Percentiles rank a stretch among this genome's conserved stretches.
Conservation (phyloP, 2,329 filamentous ascomycete species). For the Colletotrichum sublineola region DNA sequence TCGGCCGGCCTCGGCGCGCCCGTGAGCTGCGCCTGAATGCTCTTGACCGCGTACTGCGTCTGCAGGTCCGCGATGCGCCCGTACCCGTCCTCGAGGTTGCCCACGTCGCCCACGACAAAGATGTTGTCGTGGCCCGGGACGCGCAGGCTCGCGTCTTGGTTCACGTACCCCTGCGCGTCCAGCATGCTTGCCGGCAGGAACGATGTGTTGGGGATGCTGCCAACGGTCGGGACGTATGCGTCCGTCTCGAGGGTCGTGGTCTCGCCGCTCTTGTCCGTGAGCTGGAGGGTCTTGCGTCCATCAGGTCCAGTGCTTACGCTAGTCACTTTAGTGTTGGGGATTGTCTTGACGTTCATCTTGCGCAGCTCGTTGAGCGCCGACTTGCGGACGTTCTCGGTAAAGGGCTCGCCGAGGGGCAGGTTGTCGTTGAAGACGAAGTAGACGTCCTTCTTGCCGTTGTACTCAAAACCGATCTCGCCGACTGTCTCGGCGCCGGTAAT, state of each 20-base stretch:
- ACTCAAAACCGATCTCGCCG: conserved; percentile 65
- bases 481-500: conserved; percentile 64
- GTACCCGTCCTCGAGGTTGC: conserved; percentile 55
- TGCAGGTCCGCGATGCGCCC: conserved; percentile 51
- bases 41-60: conserved; percentile 51
- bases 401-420: conserved; percentile 54
- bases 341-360: conserved; percentile 58
- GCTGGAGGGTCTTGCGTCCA: conserved; percentile 50
- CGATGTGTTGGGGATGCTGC: conserved; percentile 59
- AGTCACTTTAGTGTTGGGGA: conserved; percentile 56
- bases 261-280: conserved; percentile 51
- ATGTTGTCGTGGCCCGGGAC: conserved; percentile 55
- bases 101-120: conserved; percentile 61
- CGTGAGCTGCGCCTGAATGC: conserved; percentile 51
- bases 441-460: conserved; percentile 60
- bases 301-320: conserved; percentile 43
- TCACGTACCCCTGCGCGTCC: conserved; percentile 51
- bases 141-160: conserved; percentile 55
- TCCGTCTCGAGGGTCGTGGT: conserved; percentile 56
- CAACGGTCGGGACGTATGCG: conserved; percentile 63
- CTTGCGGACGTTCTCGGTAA: conserved; percentile 56
- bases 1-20: conserved; percentile 45
- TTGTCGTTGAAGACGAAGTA: conserved; percentile 56
- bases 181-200: conserved; percentile 57
- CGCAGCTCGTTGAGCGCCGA: conserved; percentile 55